Conservation (phyloP, 352 stramenopile species). For the Phytophthora hibernalis region DNA sequence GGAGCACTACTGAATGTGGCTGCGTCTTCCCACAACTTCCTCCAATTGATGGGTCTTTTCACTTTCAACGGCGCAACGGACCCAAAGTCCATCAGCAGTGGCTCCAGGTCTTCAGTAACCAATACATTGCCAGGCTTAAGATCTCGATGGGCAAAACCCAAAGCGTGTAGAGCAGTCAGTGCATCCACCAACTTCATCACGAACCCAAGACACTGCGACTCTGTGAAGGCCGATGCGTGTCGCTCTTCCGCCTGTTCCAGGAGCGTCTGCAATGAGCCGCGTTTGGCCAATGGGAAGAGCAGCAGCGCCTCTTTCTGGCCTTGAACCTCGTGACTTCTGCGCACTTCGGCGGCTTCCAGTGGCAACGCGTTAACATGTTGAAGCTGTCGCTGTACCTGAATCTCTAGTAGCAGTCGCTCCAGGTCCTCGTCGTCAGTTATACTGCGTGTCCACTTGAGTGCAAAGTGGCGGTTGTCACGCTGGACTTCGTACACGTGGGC, state of each 20-base stretch:
- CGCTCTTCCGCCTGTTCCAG: conserved; percentile 42
- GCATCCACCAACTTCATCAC: conserved; percentile 64
- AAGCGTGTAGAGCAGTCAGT: conserved; percentile 59
- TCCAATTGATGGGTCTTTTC: conserved; percentile 44
- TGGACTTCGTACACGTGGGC: conserved; percentile 68
- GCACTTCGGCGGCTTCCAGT: conserved; percentile 64
- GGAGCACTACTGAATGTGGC: conserved; percentile 84
- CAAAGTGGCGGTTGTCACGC: conserved; percentile 43
- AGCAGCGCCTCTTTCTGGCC: conserved; percentile 64
- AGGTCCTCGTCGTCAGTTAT: conserved; percentile 64
- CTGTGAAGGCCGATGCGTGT: conserved; percentile 47
- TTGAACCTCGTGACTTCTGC: conserved; percentile 3
- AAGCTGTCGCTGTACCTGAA: conserved; percentile 70
- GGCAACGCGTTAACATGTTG: conserved; percentile 60
- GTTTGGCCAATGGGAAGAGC: conserved; percentile 58
- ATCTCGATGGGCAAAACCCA: conserved; percentile 76
- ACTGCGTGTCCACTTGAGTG: conserved; percentile 74
- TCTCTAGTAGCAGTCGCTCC: conserved; percentile 68
- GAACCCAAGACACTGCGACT: conserved; percentile 56
- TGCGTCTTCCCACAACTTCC: conserved; percentile 83
- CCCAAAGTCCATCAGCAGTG: conserved; percentile 84
- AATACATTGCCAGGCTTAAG: conserved; percentile 83
- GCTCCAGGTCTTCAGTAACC: conserved; percentile 51
- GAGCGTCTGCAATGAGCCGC: conserved; percentile 65
- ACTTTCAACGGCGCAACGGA: conserved; percentile 56